Percentiles rank a stretch among this genome's conserved stretches.
Conservation (phyloP, 176 grass and related monocot species). For the Phyllostachys edulis region DNA sequence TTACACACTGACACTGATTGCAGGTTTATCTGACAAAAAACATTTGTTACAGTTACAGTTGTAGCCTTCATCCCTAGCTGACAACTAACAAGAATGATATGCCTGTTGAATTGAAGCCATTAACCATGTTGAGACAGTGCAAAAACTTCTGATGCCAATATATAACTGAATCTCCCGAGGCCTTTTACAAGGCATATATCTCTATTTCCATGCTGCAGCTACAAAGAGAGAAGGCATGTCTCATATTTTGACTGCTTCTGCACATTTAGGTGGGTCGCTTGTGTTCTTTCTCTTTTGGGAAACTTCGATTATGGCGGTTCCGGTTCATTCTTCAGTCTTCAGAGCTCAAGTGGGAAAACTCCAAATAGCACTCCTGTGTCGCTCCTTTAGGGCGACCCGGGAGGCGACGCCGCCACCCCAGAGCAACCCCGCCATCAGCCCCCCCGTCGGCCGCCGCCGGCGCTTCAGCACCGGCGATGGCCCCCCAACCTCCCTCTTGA, state of each 20-base stretch:
- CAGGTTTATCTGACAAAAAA: neutral
- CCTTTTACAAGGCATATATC: neutral
- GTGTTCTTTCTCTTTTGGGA: neutral
- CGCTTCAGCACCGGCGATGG: no score
- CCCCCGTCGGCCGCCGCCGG: no score
- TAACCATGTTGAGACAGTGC: neutral
- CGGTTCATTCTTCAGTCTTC: neutral
- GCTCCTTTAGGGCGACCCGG: no score
- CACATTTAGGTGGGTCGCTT: neutral
- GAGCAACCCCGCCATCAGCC: no score
- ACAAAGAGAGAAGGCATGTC: neutral
- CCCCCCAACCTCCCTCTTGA: no score
- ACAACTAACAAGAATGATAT: no score
- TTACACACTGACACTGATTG: no score
- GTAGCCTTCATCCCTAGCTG: neutral
- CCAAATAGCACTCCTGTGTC: no score
- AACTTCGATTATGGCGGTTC: no score
- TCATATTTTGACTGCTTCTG: neutral
- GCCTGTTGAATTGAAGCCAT: no score
- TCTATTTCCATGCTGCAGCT: neutral
- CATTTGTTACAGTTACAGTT: neutral
- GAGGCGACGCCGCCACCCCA: no score
- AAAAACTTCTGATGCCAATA: neutral
- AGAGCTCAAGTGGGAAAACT: neutral
- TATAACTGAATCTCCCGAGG: neutral